Percentiles rank a stretch among this genome's conserved stretches.
Evolutionary conservation across 305 asterid species (phyloP).

Genomic region (Fraxinus baroniana): DNA sequence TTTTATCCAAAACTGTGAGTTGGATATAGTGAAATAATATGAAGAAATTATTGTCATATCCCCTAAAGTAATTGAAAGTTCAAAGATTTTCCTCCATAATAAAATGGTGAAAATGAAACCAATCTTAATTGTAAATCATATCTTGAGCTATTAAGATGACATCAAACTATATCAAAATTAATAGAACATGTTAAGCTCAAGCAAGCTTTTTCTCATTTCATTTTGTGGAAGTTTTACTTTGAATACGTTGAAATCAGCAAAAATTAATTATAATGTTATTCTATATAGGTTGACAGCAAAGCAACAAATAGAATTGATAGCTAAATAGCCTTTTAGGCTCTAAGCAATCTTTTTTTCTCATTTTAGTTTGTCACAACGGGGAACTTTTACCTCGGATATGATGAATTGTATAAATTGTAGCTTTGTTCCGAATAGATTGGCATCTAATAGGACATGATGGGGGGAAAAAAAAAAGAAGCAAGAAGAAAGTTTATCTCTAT

Average conservation of each 20-base stretch:
- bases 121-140: neutral
- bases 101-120: neutral
- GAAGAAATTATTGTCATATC: neutral
- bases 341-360: neutral
- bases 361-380: neutral
- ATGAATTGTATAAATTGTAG: neutral
- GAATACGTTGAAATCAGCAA: neutral
- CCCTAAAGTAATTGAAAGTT: neutral
- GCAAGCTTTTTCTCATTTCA: neutral
- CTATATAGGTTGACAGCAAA: neutral
- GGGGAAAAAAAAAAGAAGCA: no score
- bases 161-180: neutral
- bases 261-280: no score
- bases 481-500: neutral
- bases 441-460: neutral
- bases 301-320: neutral
- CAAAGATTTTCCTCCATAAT: neutral
- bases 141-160: neutral
- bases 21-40: neutral
- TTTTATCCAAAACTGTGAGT: neutral
- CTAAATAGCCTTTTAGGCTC: neutral
- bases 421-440: neutral
- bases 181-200: neutral
- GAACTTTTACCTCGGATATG: neutral
- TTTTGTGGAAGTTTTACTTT: neutral